Percentiles rank a stretch among this genome's conserved stretches.
Evolutionary conservation across 2,329 filamentous ascomycete genomes (phyloP).

Genomic region (Calonectria pauciramosa): DNA sequence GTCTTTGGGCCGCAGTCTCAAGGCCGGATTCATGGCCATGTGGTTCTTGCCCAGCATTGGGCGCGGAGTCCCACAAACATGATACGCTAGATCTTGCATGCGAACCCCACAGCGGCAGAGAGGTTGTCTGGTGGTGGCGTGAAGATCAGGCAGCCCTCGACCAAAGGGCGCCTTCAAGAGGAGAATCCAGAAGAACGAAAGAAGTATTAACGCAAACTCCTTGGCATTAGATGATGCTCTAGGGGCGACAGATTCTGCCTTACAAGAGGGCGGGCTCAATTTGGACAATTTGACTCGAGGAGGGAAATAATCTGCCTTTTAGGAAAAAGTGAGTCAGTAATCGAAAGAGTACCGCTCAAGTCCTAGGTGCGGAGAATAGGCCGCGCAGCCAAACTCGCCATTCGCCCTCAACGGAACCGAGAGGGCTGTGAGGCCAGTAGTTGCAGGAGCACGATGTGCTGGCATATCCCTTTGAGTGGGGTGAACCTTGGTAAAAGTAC

Average conservation of each 20-base stretch:
- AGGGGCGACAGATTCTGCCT: neutral
- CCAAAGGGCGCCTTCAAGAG: neutral
- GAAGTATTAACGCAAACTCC: too few species aligned
- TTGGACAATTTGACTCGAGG: neutral
- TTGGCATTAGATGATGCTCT: neutral
- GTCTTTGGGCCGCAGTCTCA: neutral
- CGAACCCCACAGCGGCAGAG: neutral
- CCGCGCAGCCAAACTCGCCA: neutral
- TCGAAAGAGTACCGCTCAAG: too few species aligned
- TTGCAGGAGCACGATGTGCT: neutral
- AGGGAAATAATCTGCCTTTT: neutral
- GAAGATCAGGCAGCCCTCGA: neutral
- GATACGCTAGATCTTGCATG: neutral
- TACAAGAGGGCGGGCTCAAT: neutral
- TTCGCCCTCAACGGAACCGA: neutral
- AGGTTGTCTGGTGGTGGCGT: neutral
- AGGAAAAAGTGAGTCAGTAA: neutral
- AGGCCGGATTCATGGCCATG: neutral
- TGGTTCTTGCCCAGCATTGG: neutral
- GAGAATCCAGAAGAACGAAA: too few species aligned
- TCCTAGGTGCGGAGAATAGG: neutral
- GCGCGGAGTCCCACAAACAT: neutral
- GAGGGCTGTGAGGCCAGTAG: neutral
- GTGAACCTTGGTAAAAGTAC: neutral
- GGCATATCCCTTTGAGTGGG: neutral